Base-by-base conservation (phyloP, 1,284 basidiomycete species). In the Boletellus sp. region DNA sequence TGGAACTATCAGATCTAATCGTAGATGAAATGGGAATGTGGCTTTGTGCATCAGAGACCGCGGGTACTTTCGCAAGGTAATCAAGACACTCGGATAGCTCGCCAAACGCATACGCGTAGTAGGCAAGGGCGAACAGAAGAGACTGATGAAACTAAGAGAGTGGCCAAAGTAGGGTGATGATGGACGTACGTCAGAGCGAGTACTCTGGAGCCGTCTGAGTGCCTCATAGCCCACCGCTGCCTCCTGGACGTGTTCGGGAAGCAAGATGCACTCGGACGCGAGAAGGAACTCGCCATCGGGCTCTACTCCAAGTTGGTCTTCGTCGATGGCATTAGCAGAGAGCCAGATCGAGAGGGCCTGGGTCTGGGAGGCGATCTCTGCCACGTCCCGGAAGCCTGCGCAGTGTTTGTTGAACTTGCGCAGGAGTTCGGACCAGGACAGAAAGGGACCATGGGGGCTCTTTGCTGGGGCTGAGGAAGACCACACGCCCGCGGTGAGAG, bases 351-450 rank as follows among this genome's bases (percentile, higher is more conserved):
- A 79, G n/a, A 91, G 71, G 1, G 75, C 74, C 32, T 84, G 84
- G 0, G 82, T 88, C 58, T 86, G 81, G 0, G 75, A 79, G 6
- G 85, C 86, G 51, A 89, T 72, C 59, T 86, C 81, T 2, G 82
- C 75, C n/a, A 86, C 70, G 54, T 86, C 82, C 52, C 65, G 59
- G 57, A 74, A 80, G 0, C 82, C 81, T 21, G 66, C 74, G 52
- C 86, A 89, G 62, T 95, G 92, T 63, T 94, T 95, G 62, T 88
- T 86, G 76, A 92, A 93, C 68, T 96, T 95, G 59, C 91, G 78
- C 24, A 93, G 71, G 16, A 93, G 78, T 61, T 93, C 89, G 3
- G 80, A 76, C 93, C 92, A 95, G 12, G 82, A 75, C 28, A 95
- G 67, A 8, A 69, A 62, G 0, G 65, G 59, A 16, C 81, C 85